Conservation (phyloP, 1,284 basidiomycete genomes). For the Golubevia sp. region DNA sequence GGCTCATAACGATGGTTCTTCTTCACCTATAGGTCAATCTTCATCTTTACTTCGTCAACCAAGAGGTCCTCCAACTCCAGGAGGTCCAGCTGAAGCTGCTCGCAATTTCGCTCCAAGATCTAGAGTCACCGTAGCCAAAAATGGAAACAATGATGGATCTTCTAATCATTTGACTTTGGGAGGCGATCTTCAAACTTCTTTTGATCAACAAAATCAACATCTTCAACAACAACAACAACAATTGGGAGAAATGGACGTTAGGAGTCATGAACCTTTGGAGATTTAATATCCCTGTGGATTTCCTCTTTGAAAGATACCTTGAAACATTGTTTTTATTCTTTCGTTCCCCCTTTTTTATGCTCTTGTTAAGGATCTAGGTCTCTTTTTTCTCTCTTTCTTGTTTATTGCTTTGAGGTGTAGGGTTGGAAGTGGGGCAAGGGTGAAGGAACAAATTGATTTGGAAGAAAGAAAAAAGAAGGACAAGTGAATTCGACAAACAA, state of each 20-base stretch:
- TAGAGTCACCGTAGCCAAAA: slow-evolving; percentile 12
- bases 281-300: slow-evolving; percentile 23
- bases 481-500: too few relatives aligned
- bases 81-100: slow-evolving; percentile 13
- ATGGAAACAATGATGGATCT: slow-evolving; percentile 4
- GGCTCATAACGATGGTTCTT: background rate
- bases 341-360: too few relatives aligned
- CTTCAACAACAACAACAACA: slow-evolving; percentile 7
- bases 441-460: too few relatives aligned
- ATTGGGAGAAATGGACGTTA: slow-evolving; percentile 13
- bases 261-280: slow-evolving; percentile 28
- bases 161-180: slow-evolving; percentile 8
- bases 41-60: slow-evolving; percentile 26
- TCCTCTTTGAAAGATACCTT: too few relatives aligned
- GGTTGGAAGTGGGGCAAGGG: too few relatives aligned
- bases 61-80: slow-evolving; percentile 31
- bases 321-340: too few relatives aligned
- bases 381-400: too few relatives aligned
- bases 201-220: slow-evolving; percentile 17
- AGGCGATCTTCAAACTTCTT: slow-evolving; percentile 17
- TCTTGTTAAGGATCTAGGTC: too few relatives aligned
- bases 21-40: background rate
- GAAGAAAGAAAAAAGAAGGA: too few relatives aligned
- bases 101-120: slow-evolving; percentile 40
- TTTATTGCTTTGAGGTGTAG: too few relatives aligned